Percentiles rank a stretch among this genome's conserved stretches.
Evolutionary conservation across 2,329 filamentous ascomycete genomes (phyloP).

Genomic region (Chaetomiaceae sp.): DNA sequence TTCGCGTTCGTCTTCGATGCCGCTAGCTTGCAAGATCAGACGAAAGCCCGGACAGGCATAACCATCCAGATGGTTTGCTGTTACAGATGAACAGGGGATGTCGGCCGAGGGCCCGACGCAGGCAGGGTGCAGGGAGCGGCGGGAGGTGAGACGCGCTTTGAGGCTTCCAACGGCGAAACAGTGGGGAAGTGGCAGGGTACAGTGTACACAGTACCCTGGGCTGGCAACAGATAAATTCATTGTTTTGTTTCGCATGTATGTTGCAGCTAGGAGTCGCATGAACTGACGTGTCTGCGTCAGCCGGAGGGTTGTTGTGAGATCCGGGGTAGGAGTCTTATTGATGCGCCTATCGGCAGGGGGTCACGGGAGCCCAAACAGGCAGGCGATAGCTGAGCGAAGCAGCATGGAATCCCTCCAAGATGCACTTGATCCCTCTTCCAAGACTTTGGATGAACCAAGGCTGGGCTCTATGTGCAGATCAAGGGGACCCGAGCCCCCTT

Average conservation of each 20-base stretch:
- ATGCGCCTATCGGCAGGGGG: slow-evolving; percentile 11
- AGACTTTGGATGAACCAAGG: no score
- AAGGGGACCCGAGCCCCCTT: no score
- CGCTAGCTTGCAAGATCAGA: background rate
- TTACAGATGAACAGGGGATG: slow-evolving; percentile 7
- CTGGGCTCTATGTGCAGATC: no score
- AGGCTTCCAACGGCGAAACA: background rate
- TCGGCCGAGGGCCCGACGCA: background rate
- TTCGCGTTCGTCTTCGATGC: background rate
- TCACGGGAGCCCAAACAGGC: background rate
- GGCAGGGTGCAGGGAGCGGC: background rate
- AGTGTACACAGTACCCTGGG: no score
- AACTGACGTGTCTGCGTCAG: slow-evolving; percentile 14
- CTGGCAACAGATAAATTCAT: background rate
- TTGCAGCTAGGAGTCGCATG: slow-evolving; percentile 4
- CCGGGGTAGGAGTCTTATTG: slow-evolving; percentile 10
- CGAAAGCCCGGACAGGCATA: background rate
- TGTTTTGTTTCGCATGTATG: background rate
- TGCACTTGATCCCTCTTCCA: no score
- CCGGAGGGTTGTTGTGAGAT: slow-evolving; percentile 8
- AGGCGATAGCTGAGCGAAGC: background rate
- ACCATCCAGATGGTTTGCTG: background rate
- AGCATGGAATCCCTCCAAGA: background rate
- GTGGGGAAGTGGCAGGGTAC: background rate
- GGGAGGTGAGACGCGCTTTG: background rate